Base-by-base conservation (phyloP, 2,329 filamentous ascomycete genomes). In the Diaporthe australafricana region DNA sequence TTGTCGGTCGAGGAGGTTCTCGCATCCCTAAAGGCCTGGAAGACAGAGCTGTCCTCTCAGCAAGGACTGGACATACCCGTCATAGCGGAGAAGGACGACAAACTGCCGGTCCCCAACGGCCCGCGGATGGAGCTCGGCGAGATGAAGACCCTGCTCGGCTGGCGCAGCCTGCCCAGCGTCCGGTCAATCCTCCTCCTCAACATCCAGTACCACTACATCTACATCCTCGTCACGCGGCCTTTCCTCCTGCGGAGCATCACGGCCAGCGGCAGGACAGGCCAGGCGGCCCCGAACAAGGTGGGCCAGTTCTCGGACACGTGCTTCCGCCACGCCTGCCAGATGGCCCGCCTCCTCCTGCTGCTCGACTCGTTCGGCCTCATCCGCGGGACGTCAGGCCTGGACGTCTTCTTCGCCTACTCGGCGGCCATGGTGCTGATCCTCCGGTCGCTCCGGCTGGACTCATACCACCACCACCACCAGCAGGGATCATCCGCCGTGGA, bases 381-480 rank as follows among this genome's bases (percentile, higher is more conserved):
- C 8, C 80, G 81, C 60, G 80, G 81, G 1, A 74, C 80, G 9
- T 80, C 80, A 0, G 80, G 80, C 1, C 74, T 81, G 0, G 81
- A 83, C 38, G 75, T 65, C 2, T 65, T 65, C 30, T 65, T 65
- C 30, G 60, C 60, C 7, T 50, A 65, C 45, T 65, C 60, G 12
- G 60, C 60, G 3, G 60, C 60, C 14, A 65, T 65, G 60, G n/a
- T 65, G 12, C 14, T 65, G 8, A 17, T 65, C 4, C 60, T 65
- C 14, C 60, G 60, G 7, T 50, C 60, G 1, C 60, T 65, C 45
- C 48, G 60, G 9, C 45, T 65, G 27, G 60, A 65, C 3, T n/a
- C 60, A 11, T 30, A n/a, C n/a, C n/a, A n/a, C n/a, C n/a, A n/a
- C n/a, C n/a, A n/a, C 32, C 9, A 38, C 8, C 27, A 65, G 11